These are phyloP conservation scores for Alloascoidea hylecoeti DNA, from an alignment of 805 yeast genomes.

Conservation along the genomic window DNA sequence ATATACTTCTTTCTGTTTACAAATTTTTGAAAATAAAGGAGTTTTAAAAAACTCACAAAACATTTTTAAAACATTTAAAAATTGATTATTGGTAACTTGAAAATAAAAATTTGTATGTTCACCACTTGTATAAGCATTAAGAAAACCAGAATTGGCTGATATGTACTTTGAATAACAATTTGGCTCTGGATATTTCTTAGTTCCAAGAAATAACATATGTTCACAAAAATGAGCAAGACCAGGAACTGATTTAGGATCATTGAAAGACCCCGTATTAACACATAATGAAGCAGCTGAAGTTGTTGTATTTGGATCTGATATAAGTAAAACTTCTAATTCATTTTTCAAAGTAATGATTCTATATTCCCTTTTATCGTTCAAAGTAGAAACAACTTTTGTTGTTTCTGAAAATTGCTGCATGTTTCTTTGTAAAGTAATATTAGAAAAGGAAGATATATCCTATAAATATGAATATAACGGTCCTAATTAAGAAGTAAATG, in stretches of 20 bases:
- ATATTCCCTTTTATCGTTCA: constrained; percentile 48
- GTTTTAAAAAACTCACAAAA: constrained; percentile 43
- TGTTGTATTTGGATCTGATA: constrained; percentile 57
- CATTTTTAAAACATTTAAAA: constrained; percentile 43
- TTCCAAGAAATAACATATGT: constrained; percentile 70
- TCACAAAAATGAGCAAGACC: constrained; percentile 76
- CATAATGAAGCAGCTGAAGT: constrained; percentile 71
- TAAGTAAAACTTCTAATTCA: constrained; percentile 42
- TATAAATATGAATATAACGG: too few relatives aligned
- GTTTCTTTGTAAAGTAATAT: too few relatives aligned
- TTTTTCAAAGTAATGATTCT: constrained; percentile 42
- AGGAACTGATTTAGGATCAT: constrained; percentile 47
- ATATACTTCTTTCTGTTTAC: constrained; percentile 44
- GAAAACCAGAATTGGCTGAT: constrained; percentile 37
- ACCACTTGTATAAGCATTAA: constrained; percentile 44
- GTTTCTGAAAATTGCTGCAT: too few relatives aligned
- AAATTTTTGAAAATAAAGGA: constrained; percentile 35
- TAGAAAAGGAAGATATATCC: too few relatives aligned
- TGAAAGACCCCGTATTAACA: constrained; percentile 64
- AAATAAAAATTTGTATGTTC: constrained; percentile 45
- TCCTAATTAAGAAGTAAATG: too few relatives aligned
- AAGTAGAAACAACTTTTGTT: not conserved
- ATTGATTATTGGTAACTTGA: constrained; percentile 31
- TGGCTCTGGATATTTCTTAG: constrained; percentile 62
- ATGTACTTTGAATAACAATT: constrained; percentile 51